A percentile compares a stretch with the other conserved stretches of the same genome.
These are phyloP conservation scores for Phytophthora sojae DNA, from an alignment of 352 stramenopile species.

Conservation along the genomic window DNA sequence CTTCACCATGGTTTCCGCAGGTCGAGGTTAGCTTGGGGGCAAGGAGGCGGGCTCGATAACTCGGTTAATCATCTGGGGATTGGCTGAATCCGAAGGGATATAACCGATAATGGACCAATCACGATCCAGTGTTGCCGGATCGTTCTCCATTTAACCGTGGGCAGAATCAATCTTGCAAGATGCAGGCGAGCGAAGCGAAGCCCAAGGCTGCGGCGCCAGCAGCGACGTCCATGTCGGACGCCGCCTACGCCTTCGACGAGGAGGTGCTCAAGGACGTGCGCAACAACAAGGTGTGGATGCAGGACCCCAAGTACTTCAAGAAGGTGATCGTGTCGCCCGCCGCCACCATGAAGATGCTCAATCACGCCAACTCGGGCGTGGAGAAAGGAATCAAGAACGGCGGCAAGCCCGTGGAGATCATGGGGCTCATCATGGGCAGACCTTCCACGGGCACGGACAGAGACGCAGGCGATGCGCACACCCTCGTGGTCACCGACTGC, in stretches of 20 bases:
- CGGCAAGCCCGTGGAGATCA: slow-evolving; percentile 98
- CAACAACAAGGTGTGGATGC: slow-evolving; percentile 91
- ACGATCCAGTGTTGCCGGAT: neutral
- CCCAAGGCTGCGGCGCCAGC: slow-evolving; percentile 6
- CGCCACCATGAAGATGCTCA: slow-evolving; percentile 97
- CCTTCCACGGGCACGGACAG: slow-evolving; percentile 84
- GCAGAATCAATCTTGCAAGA: slow-evolving; percentile 32
- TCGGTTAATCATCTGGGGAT: neutral
- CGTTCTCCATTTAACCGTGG: neutral
- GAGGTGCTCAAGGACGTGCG: slow-evolving; percentile 88
- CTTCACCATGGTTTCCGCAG: slow-evolving; percentile 48
- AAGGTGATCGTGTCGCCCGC: slow-evolving; percentile 95
- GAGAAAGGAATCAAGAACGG: slow-evolving; percentile 97
- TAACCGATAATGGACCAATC: neutral
- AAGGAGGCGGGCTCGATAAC: neutral
- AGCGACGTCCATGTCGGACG: slow-evolving; percentile 56
- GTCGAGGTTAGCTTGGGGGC: neutral
- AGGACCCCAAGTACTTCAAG: slow-evolving; percentile 96
- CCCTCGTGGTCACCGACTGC: slow-evolving; percentile 97
- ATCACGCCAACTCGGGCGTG: slow-evolving; percentile 97
- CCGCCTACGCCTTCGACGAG: slow-evolving; percentile 84
- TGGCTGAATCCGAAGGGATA: neutral
- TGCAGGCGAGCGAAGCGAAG: slow-evolving; percentile 39
- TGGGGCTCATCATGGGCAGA: slow-evolving; percentile 97
- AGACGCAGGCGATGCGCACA: slow-evolving; percentile 91